These are phyloP conservation scores for Rugonectria rugulosa DNA, from an alignment of 2,329 filamentous ascomycete species.

Conservation along the genomic window DNA sequence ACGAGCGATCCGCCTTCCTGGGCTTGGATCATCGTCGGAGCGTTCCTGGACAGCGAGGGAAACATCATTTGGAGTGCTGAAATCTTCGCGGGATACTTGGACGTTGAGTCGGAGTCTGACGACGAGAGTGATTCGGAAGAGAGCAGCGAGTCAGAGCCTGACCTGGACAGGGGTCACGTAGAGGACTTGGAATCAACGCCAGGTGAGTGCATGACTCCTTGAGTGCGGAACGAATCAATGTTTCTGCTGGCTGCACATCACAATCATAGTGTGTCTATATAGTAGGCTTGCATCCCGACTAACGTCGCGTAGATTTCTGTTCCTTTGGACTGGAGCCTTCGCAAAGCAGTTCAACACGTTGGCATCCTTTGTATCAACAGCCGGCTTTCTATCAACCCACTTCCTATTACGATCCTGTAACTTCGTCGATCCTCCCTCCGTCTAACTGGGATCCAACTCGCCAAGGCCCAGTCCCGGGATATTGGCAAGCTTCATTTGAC, in stretches of 20 bases:
- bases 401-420: not conserved
- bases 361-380: conserved; percentile 5
- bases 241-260: conserved; percentile 5
- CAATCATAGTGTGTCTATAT: no score
- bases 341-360: conserved; percentile 1
- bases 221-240: conserved; percentile 1
- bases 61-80: conserved; percentile 56
- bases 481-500: conserved; percentile 47
- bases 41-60: conserved; percentile 54
- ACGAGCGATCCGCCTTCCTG: conserved; percentile 46
- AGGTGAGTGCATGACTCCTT: conserved; percentile 28
- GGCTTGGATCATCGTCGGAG: conserved; percentile 56
- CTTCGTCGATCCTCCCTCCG: conserved; percentile 9
- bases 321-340: conserved; percentile 7
- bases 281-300: not conserved
- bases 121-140: conserved; percentile 26
- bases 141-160: conserved; percentile 20
- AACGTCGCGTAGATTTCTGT: conserved; percentile 17
- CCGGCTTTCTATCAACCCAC: not conserved
- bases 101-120: conserved; percentile 37
- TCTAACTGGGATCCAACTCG: conserved; percentile 40
- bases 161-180: conserved; percentile 14
- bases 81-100: conserved; percentile 47
- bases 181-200: conserved; percentile 27
- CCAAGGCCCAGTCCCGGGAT: conserved; percentile 42